Percentiles rank a stretch among this genome's conserved stretches.
Conservation (phyloP, 164 flowering plant genomes). For the Malania oleifera region DNA sequence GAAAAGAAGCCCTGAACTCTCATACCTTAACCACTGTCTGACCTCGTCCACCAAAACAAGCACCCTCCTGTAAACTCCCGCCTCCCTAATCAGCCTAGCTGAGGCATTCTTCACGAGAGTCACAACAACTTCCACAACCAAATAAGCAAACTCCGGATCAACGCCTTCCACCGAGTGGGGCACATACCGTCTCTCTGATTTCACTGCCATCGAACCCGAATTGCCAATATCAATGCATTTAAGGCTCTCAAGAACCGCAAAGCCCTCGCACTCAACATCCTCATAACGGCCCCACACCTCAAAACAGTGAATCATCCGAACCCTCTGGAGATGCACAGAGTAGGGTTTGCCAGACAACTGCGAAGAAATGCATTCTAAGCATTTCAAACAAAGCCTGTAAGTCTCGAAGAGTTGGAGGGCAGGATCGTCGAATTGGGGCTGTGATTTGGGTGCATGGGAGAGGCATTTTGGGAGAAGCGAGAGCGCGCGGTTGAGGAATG, state of each 20-base stretch:
- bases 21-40: constrained; percentile 63
- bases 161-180: constrained; percentile 26
- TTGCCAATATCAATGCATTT: constrained; percentile 14
- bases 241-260: constrained; percentile 45
- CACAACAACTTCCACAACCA: constrained; percentile 55
- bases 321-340: constrained; percentile 40
- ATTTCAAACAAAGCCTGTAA: constrained; percentile 56
- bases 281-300: constrained; percentile 39
- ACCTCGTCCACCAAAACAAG: constrained; percentile 52
- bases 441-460: constrained; percentile 22
- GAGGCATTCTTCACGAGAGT: constrained; percentile 42
- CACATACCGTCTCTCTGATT: constrained; percentile 18
- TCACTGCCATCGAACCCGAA: constrained; percentile 13
- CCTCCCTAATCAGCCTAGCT: constrained; percentile 38
- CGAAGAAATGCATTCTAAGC: constrained; percentile 37
- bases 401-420: constrained; percentile 33
- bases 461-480: constrained; percentile 56
- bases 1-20: constrained; percentile 1
- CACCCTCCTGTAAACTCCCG: constrained; percentile 33
- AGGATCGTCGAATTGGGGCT: constrained; percentile 2
- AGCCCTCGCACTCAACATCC: constrained; percentile 49
- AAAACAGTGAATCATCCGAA: constrained; percentile 45
- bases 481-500: constrained; percentile 53
- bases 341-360: constrained; percentile 49
- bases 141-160: constrained; percentile 42